These are phyloP conservation scores for Penicillium glabrum DNA, from an alignment of 2,329 filamentous ascomycete species.

Conservation along the genomic window DNA sequence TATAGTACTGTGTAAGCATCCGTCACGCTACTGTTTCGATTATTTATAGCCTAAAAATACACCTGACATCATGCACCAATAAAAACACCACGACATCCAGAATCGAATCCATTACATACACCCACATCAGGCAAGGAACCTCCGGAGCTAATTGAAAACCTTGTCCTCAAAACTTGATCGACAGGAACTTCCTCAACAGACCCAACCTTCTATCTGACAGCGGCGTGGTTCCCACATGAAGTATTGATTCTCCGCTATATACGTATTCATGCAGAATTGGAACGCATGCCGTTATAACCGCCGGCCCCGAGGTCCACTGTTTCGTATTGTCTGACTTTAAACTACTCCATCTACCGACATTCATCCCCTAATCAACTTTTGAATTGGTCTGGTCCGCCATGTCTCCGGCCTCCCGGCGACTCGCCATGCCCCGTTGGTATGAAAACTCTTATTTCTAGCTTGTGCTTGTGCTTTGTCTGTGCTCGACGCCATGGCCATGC, in stretches of 20 bases:
- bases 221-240: background rate
- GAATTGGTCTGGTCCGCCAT: background rate
- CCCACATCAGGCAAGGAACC: background rate
- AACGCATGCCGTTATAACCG: background rate
- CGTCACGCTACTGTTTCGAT: conserved; percentile 9
- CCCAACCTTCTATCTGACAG: background rate
- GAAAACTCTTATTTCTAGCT: background rate
- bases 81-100: background rate
- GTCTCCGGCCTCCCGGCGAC: background rate
- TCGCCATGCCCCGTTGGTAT: background rate
- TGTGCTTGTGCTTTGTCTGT: background rate
- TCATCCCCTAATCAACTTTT: background rate
- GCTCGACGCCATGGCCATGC: background rate
- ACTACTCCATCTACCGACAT: background rate
- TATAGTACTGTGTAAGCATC: background rate
- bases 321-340: background rate
- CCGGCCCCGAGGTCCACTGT: background rate
- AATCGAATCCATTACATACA: background rate
- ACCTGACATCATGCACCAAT: background rate
- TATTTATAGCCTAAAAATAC: conserved; percentile 12
- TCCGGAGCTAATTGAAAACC: background rate
- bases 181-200: background rate
- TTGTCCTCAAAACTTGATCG: background rate
- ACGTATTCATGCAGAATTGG: background rate
- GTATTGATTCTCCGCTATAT: background rate